These are phyloP conservation scores for Rhodosporidiobolus odoratus DNA, from an alignment of 768 basidiomycete genomes.

Conservation along the genomic window DNA sequence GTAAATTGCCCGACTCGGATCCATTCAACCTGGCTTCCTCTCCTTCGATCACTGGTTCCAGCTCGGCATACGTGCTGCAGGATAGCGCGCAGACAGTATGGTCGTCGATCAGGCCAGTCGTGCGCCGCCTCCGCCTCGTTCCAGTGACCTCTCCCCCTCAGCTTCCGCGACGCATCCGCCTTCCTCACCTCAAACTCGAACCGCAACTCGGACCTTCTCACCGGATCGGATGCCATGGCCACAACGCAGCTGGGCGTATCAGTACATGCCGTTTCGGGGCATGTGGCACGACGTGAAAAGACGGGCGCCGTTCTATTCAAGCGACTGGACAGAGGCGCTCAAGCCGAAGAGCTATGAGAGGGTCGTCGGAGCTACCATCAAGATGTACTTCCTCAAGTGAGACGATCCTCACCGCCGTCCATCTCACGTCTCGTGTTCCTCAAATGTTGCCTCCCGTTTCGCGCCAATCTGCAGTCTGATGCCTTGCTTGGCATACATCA, in stretches of 20 bases:
- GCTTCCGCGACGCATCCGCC: neutral
- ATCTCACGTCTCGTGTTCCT: constrained; percentile 30
- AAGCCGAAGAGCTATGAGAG: constrained; percentile 60
- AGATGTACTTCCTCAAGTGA: constrained; percentile 81
- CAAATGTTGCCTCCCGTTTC: neutral
- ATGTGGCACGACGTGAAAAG: constrained; percentile 66
- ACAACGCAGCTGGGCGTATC: constrained; percentile 15
- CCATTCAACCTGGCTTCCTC: too few relatives aligned
- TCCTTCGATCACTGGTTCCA: too few relatives aligned
- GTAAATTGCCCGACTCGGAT: too few relatives aligned
- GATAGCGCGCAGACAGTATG: too few relatives aligned
- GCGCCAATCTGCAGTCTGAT: constrained; percentile 56
- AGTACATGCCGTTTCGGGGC: constrained; percentile 50
- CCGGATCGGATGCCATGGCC: constrained; percentile 32
- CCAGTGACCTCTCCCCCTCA: neutral
- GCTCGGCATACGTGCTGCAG: too few relatives aligned
- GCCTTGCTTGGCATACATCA: constrained; percentile 64
- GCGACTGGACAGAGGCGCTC: constrained; percentile 88
- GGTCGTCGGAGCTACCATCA: constrained; percentile 74
- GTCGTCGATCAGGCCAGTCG: too few relatives aligned
- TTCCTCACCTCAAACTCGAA: neutral
- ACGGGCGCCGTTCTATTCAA: constrained; percentile 70
- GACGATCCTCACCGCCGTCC: constrained; percentile 41
- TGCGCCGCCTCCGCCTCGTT: neutral
- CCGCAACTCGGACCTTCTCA: neutral